phyloP scores from a whole-genome alignment of 2,329 filamentous ascomycete genomes.

The Trichoderma endophyticum region DNA sequence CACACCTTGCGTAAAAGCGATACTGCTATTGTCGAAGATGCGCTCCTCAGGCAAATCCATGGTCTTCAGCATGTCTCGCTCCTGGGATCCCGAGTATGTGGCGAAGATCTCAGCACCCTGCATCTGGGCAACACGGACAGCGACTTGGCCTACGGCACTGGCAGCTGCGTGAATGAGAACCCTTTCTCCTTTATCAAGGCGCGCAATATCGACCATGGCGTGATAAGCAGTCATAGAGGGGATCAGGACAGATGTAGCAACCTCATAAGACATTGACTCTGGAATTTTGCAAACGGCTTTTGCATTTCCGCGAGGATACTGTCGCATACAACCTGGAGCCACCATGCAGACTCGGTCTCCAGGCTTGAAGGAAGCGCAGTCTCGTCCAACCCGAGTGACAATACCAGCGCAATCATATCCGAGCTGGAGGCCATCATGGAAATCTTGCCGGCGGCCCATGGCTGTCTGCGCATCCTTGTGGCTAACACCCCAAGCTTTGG shows the following conservation, averaged over 20 bases:
- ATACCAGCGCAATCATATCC: conserved; percentile 26
- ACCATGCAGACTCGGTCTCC: conserved; percentile 27
- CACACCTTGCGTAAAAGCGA: conserved; percentile 30
- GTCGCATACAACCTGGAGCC: conserved; percentile 12
- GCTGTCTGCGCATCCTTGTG: not conserved
- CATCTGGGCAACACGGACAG: conserved; percentile 28
- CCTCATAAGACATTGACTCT: conserved; percentile 32
- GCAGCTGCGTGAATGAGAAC: conserved; percentile 36
- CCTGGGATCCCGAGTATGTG: conserved; percentile 27
- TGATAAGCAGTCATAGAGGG: conserved; percentile 32
- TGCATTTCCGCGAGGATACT: conserved; percentile 7
- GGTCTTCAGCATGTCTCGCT: conserved; percentile 28
- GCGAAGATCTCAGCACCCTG: conserved; percentile 27
- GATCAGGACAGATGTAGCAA: conserved; percentile 33
- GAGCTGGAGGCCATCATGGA: not conserved
- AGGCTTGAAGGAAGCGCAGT: conserved; percentile 18
- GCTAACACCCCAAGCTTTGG: not conserved
- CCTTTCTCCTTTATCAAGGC: conserved; percentile 32
- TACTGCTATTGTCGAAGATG: conserved; percentile 32
- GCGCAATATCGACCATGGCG: conserved; percentile 20
- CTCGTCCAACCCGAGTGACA: conserved; percentile 22
- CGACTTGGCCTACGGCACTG: conserved; percentile 32
- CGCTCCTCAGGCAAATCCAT: conserved; percentile 30
- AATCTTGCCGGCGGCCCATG: not conserved
- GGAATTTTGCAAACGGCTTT: conserved; percentile 31